Evolutionary conservation across 2,329 filamentous ascomycete genomes (phyloP), one percentile per base, ranked within the genome.

Genomic region (Sporothrix euskadiensis): DNA sequence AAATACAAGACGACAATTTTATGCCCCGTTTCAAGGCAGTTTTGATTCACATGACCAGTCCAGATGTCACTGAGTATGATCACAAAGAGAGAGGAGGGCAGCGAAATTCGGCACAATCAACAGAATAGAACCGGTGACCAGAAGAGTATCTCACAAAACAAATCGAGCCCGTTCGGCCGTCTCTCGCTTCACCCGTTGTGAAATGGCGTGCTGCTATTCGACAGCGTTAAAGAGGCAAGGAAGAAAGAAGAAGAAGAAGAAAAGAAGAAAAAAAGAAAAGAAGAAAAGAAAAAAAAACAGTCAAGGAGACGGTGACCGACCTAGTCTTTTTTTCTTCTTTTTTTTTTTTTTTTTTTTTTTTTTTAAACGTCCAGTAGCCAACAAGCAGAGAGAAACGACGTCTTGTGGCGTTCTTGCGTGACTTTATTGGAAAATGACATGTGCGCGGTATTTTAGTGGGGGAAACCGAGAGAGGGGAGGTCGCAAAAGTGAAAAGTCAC

Each of bases 381-480:
- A 59, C 39, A 56, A 41, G 30, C n/a, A 44, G 26, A 59, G 69
- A 59, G 52, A 49, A 61, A 41, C 49, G 4, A 44, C 26, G 66
- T 56, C 54, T 54, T 61, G 54, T 71, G 54, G 39, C 39, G 69
- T 61, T 71, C 56, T 61, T 71, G 56, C 69, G 69, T 63, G 69
- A 70, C 69, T 71, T 59, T 61, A 71, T 71, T 71, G 69, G 56
- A 41, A 10, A 56, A 63, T 71, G 69, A 57, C 69, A 63, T 71
- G 56, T 71, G 69, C 22, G 22, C 14, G 49, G 47, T 26, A 32
- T 68, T 44, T 49, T 22, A 35, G 65, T 12, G 47, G 65, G 65
- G 26, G 10, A 2, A 26, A 6, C 22, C 35, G 35, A 59, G 7
- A 2, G 9, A 59, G 56, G 19, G 9, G 14, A 35, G n/a, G 52